phyloP scores from a whole-genome alignment of 1,284 basidiomycete genomes.

The Puccinia triticina region DNA sequence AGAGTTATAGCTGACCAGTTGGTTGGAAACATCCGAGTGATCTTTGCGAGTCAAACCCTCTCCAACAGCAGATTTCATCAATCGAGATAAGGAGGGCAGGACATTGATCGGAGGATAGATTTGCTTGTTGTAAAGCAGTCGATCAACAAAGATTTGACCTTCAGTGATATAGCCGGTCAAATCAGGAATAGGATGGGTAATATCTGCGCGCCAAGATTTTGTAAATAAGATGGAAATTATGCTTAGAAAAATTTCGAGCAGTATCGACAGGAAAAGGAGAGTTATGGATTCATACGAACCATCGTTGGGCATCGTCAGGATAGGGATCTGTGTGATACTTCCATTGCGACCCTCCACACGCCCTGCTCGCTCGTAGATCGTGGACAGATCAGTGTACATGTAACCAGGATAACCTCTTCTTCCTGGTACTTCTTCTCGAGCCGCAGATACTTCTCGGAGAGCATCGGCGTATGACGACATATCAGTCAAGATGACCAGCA shows the following conservation, averaged over 20 bases:
- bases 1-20: conserved; percentile 69
- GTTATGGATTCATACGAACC: conserved; percentile 65
- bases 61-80: conserved; percentile 99
- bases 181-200: conserved; percentile 99
- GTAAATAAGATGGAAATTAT: conserved; percentile 52
- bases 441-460: conserved; percentile 95
- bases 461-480: conserved; percentile 99
- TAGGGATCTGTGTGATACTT: conserved; percentile 99
- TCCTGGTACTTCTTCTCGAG: conserved; percentile 98
- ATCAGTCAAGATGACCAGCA: conserved; percentile 96
- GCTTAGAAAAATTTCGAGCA: conserved; percentile 44
- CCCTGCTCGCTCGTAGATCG: conserved; percentile 98
- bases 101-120: conserved; percentile 99
- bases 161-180: conserved; percentile 98
- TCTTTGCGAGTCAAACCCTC: conserved; percentile 96
- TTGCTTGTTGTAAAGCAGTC: conserved; percentile 88
- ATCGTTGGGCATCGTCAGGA: conserved; percentile 99
- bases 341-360: conserved; percentile 97
- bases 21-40: conserved; percentile 98
- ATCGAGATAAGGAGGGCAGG: conserved; percentile 91
- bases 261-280: neutral
- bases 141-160: conserved; percentile 98
- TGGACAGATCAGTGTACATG: conserved; percentile 95
- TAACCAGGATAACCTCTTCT: conserved; percentile 99
- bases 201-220: conserved; percentile 69